Evolutionary conservation across 805 yeast genomes (phyloP).

Genomic region (Candida boidinii): DNA sequence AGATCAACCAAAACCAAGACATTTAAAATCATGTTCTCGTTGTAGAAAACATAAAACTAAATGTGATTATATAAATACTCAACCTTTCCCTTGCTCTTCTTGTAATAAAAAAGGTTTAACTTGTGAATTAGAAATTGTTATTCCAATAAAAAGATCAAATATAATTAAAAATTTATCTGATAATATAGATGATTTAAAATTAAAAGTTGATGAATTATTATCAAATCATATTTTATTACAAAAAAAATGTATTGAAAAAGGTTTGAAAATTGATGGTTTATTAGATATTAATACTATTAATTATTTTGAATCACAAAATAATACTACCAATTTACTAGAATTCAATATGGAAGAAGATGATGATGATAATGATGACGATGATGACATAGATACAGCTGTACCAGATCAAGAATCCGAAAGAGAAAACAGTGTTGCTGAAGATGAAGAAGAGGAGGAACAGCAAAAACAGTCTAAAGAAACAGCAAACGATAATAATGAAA

Average conservation of each 20-base stretch:
- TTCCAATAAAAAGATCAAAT: constrained; percentile 40
- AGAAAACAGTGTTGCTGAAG: no score
- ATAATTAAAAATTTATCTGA: constrained; percentile 26
- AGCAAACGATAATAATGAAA: no score
- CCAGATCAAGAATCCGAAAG: no score
- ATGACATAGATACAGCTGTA: not conserved
- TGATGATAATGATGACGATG: not conserved
- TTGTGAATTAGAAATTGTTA: constrained; percentile 49
- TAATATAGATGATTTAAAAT: constrained; percentile 22
- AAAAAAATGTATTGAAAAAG: constrained; percentile 15
- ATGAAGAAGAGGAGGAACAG: no score
- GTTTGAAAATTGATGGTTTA: constrained; percentile 22
- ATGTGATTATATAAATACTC: constrained; percentile 46
- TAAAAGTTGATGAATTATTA: constrained; percentile 19
- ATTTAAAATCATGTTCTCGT: constrained; percentile 50
- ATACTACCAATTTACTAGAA: not conserved
- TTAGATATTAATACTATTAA: constrained; percentile 14
- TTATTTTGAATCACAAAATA: not conserved
- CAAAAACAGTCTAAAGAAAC: no score
- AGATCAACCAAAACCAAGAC: constrained; percentile 29
- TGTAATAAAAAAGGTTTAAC: constrained; percentile 42
- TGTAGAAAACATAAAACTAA: constrained; percentile 62
- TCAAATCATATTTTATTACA: constrained; percentile 17
- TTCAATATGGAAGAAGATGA: no score
- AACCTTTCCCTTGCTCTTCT: constrained; percentile 49